phyloP scores from a whole-genome alignment of 495 filamentous ascomycete genomes.

The Parachaetomium inaequale region DNA sequence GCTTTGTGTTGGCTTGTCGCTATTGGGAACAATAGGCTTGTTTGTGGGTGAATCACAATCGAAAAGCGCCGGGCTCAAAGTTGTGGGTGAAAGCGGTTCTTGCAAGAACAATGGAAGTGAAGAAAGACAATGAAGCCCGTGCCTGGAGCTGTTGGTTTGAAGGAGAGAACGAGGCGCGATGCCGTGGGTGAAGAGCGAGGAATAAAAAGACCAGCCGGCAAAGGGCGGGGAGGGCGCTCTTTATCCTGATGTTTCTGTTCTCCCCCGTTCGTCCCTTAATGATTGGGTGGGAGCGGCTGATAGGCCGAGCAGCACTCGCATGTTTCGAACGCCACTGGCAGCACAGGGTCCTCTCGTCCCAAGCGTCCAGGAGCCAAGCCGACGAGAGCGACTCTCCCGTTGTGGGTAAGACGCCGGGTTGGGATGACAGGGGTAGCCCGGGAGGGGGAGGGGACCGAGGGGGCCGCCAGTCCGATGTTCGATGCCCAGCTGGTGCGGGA shows the following conservation, averaged over 20 bases:
- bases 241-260: conserved; percentile 35
- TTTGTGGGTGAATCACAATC: conserved; percentile 12
- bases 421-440: conserved; percentile 4
- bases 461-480: background rate
- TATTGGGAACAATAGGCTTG: conserved; percentile 22
- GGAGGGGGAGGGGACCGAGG: background rate
- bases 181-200: conserved; percentile 20
- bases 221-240: conserved; percentile 20
- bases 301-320: background rate
- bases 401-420: conserved; percentile 8
- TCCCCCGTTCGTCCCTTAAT: conserved; percentile 16
- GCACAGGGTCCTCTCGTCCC: conserved; percentile 18
- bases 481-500: too few relatives aligned
- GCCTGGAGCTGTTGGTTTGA: conserved; percentile 14
- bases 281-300: conserved; percentile 23
- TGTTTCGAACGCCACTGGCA: conserved; percentile 31
- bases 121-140: conserved; percentile 21
- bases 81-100: conserved; percentile 10
- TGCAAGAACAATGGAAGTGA: conserved; percentile 16
- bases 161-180: conserved; percentile 25
- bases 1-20: conserved; percentile 10
- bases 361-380: conserved; percentile 13
- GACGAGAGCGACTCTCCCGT: conserved; percentile 1
- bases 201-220: conserved; percentile 12
- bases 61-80: conserved; percentile 28